Evolutionary conservation across 2,329 filamentous ascomycete genomes (phyloP), one percentile per base, ranked within the genome.

Genomic region (Neofusicoccum sp.): DNA sequence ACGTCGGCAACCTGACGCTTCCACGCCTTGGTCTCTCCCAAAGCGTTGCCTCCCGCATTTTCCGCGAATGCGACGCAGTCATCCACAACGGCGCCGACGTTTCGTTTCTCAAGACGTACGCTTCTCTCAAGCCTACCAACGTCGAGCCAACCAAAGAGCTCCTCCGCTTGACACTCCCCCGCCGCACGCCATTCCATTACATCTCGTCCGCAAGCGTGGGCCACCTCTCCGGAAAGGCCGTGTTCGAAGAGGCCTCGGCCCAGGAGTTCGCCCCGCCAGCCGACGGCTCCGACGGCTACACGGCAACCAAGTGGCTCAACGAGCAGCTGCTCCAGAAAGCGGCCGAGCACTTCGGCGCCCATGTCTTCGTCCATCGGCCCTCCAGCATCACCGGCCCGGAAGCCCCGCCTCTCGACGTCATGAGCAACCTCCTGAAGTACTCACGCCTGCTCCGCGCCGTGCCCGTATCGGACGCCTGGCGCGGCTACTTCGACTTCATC

Each of bases 241-340:
- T 12, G 11, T 49, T 34, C n/a, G 31, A 41, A 4, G 28, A 33
- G 56, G 39, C 39, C 12, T 43, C 69, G 6, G 61, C 69, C 12
- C 63, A 66, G 11, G 16, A 28, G 1, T 67, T 64, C 45, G 52
- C 61, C 4, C 76, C 75, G 0, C 69, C 76, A 1, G 41, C 56
- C 3, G 67, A 74, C 48, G 72, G 71, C 11, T 52, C 68, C 5
- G 65, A 74, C 16, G 78, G 78, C 1, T 81, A 80, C 60, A 66
- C 68, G 2, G 73, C 74, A 1, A 65, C 69, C 12, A 79, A 79
- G 63, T 80, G 79, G 79, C 76, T 72, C 0, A 70, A 71, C 47
- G 79, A 81, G 67, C 64, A 67, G 3, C 67, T 76, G 31, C 70
- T 81, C 0, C 77, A 80, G 64, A 62, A 64, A 1, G 65, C 68